Base-by-base conservation (phyloP, 305 asterid genomes). In the Fraxinus nigra region DNA sequence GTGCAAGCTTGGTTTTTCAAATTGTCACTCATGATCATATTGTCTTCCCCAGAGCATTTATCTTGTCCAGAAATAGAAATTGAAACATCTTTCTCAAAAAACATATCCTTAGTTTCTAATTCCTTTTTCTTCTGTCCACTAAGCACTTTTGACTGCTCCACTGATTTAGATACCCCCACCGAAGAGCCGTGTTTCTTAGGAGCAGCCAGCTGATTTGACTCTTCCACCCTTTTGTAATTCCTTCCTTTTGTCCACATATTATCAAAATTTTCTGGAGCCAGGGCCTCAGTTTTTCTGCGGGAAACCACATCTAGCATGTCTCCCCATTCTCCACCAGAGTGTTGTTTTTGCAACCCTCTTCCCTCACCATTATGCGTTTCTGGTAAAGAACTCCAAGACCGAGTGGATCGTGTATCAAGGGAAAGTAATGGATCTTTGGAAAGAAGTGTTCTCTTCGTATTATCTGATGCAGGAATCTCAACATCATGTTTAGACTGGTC, bases 221-320 rank as follows among this genome's bases (percentile, higher is more conserved):
- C 94, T 78, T 89, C 95, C 81, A 89, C 91, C 84, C 86, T 89
- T 85, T 85, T 90, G 87, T 94, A 96, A 90, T 92, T 86, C 89
- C 90, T 93, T 78, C 99, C 99, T 86, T 91, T 94, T 72, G 98
- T 81, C 99, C 99, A 96, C 98, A 96, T 91, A 86, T 94, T 95
- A 84, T 96, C 99, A 80, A 94, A 92, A 90, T 96, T 92, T 84
- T 96, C 98, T 14, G 99, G 99, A 72, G 97, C 95, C 89, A 96
- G 87, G 78, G 92, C 92, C 88, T 92, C 91, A 46, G 93, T 92
- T 84, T 96, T 96, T 85, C 95, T 90, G 61, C 91, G 94, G 82
- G 99, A 92, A 86, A 93, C 78, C 56, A 80, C 90, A 79, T 94
- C 99, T 40, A 94, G 89, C 86, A 74, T 87, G 82, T 91, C 92